Evolutionary conservation across 768 basidiomycete genomes (phyloP).

Genomic region (Hemileccinum rubropunctum): DNA sequence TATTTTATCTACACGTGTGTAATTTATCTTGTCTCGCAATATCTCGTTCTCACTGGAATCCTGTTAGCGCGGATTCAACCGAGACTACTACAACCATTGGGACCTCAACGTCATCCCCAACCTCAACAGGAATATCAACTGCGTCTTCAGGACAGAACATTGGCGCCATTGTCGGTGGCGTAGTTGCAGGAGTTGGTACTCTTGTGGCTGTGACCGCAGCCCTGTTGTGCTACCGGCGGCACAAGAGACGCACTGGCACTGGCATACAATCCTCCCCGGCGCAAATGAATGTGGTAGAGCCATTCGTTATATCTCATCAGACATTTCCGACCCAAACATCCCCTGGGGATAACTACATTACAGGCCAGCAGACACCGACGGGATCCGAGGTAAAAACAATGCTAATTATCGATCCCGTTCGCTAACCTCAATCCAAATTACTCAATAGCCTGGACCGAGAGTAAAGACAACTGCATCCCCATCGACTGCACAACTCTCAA

Average conservation of each 20-base stretch:
- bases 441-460: background rate
- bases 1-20: constrained; percentile 18
- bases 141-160: background rate
- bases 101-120: too few relatives aligned
- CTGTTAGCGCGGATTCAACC: background rate
- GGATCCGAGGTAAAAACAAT: background rate
- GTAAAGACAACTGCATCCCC: background rate
- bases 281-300: background rate
- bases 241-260: background rate
- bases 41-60: background rate
- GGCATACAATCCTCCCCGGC: background rate
- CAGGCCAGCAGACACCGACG: background rate
- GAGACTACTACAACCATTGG: too few relatives aligned
- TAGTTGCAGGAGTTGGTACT: background rate
- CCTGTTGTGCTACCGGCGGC: constrained; percentile 4
- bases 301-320: background rate
- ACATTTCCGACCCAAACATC: background rate
- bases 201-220: background rate
- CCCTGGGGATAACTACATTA: background rate
- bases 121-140: too few relatives aligned
- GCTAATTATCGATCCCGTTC: background rate
- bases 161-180: constrained; percentile 5
- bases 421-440: too few relatives aligned
- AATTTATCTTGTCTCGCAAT: background rate
- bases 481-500: background rate